phyloP scores from a whole-genome alignment of 257 asterid species.

The Verbascum thapsus region DNA sequence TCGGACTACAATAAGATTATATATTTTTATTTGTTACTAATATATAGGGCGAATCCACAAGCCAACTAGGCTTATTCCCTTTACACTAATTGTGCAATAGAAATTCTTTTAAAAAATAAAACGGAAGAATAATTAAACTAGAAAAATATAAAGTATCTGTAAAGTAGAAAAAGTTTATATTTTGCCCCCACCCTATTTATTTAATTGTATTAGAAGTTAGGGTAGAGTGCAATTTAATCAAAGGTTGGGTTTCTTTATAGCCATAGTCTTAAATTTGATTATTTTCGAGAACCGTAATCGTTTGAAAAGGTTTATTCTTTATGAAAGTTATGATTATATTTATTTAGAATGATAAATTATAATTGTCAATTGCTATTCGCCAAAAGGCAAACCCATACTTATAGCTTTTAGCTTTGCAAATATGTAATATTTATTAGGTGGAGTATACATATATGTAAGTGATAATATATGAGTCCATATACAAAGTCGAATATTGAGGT shows the following conservation, averaged over 20 bases:
- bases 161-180: not conserved
- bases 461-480: no score
- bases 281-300: not conserved
- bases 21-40: not conserved
- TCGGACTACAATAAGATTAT: constrained; percentile 33
- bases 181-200: not conserved
- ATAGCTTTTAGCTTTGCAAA: no score
- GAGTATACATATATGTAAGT: no score
- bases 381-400: no score
- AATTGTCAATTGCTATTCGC: no score
- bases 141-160: not conserved
- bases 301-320: not conserved
- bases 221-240: constrained; percentile 20
- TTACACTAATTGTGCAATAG: constrained; percentile 31
- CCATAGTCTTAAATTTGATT: not conserved
- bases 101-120: not conserved
- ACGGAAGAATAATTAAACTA: not conserved
- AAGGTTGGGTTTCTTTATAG: not conserved
- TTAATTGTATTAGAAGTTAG: not conserved
- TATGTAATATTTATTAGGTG: no score
- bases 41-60: constrained; percentile 36
- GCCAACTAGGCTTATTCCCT: constrained; percentile 40
- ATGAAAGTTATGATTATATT: no score
- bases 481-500: no score
- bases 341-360: no score